Base-by-base conservation (phyloP, 768 basidiomycete genomes). In the Lyophyllum shimeji region DNA sequence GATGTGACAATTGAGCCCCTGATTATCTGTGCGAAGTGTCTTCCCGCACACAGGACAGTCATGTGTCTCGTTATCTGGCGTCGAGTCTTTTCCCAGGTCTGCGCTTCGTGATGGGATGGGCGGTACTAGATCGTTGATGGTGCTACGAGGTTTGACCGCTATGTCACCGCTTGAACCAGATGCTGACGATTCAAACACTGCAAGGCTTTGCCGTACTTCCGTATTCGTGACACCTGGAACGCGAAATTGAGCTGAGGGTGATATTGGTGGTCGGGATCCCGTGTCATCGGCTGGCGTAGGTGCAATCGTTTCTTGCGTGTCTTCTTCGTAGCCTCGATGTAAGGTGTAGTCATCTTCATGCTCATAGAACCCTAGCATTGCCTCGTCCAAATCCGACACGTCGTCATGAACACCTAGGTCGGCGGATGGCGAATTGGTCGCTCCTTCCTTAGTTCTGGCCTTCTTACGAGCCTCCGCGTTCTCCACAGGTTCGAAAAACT, bases 1-100 rank as follows among this genome's bases (percentile, higher is more conserved):
- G 43, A 97, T 79, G 64, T 97, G 94, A n/a, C 82, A 76, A 65
- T 97, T 96, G 31, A 97, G 71, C 4, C 82, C 86, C 46, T 80
- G 76, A 66, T 97, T 97, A 67, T 93, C 85, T 1, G 80, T 83
- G 57, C 79, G 73, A 52, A 93, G 67, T 12, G 71, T 67, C 65
- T 82, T 84, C 23, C 71, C 66, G 63, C 92, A 95, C 21, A 95
- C 75, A 3, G 95, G 93, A 69, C 93, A 95, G 0, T 69, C 68
- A 52, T 82, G 78, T n/a, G 63, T 67, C 52, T 74, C 67, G 34
- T 43, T 42, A 9, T 18, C 12, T n/a, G 44, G 34, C 25, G 34
- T 7, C 18, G 17, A 18, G 3, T 1, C 20, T 39, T 40, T 31
- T 13, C 23, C 39, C 31, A 13, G 7, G 1, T n/a, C 15, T 6